phyloP scores from a whole-genome alignment of 805 yeast species.

The Cyberlindnera bimundalis region DNA sequence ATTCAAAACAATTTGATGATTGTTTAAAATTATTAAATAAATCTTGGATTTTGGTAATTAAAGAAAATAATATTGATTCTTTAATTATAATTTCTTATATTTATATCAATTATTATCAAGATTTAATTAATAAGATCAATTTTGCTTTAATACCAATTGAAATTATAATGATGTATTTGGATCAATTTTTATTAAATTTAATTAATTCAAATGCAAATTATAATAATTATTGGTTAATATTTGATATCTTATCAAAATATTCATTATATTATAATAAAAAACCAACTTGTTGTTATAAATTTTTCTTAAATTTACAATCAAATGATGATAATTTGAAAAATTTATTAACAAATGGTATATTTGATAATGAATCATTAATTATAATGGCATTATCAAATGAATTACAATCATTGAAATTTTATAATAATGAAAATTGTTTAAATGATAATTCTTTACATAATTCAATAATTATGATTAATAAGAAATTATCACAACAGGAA shows the following conservation, averaged over 20 bases:
- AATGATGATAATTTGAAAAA: no score
- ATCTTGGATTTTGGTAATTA: conserved; percentile 39
- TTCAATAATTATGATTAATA: conserved; percentile 50
- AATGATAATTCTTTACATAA: conserved; percentile 49
- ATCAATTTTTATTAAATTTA: conserved; percentile 38
- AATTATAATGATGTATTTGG: conserved; percentile 46
- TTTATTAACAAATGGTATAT: no score
- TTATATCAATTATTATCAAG: conserved; percentile 36
- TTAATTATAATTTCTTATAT: conserved; percentile 43
- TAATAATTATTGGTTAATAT: conserved; percentile 45
- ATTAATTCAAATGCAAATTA: conserved; percentile 7
- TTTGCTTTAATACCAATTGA: conserved; percentile 37
- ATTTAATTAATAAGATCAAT: conserved; percentile 14
- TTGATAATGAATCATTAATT: conserved; percentile 4
- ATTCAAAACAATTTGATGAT: conserved; percentile 32
- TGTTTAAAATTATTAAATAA: conserved; percentile 39
- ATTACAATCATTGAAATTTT: conserved; percentile 24
- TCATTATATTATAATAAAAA: conserved; percentile 36
- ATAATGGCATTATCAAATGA: conserved; percentile 26
- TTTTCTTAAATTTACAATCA: conserved; percentile 19
- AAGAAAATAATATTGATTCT: no score
- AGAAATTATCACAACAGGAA: no score
- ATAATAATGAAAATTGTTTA: no score
- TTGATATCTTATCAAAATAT: conserved; percentile 42
- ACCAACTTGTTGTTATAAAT: conserved; percentile 37